Evolutionary conservation across 805 yeast species (phyloP).

Genomic region (Tetrapisispora namnaoensis): DNA sequence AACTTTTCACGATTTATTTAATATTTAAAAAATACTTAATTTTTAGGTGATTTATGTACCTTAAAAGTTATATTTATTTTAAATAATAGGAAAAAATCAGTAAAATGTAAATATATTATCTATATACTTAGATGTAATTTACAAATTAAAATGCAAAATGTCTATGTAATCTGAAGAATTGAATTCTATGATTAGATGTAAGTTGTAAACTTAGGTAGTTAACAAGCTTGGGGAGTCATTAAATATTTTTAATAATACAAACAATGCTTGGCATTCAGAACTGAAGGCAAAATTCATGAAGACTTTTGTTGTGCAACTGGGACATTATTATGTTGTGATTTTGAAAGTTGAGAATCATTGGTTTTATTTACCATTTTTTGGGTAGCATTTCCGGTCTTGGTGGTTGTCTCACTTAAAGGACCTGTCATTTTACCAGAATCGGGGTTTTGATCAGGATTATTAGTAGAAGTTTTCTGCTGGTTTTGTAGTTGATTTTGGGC

Average conservation of each 20-base stretch:
- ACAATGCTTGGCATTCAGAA: conserved; percentile 2
- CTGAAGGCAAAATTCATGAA: neutral
- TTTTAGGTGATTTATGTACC: neutral
- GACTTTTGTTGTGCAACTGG: conserved; percentile 4
- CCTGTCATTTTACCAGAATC: neutral
- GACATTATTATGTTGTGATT: conserved; percentile 1
- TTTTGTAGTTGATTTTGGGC: conserved; percentile 15
- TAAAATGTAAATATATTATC: neutral
- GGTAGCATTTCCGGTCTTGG: neutral
- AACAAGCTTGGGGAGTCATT: conserved; percentile 1
- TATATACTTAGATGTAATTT: neutral
- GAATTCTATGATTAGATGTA: neutral
- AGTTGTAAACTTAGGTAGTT: neutral
- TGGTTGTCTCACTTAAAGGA: neutral
- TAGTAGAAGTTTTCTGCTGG: conserved; percentile 6
- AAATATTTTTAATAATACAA: conserved; percentile 4
- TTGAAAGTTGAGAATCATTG: neutral
- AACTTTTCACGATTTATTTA: too few relatives aligned
- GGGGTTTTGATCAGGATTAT: neutral
- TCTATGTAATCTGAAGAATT: neutral
- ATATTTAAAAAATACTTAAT: too few relatives aligned
- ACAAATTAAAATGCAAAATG: conserved; percentile 3
- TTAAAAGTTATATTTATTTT: too few relatives aligned
- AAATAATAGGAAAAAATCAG: neutral
- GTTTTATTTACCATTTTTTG: neutral